A percentile compares a stretch with the other conserved stretches of the same genome.
Evolutionary conservation across 345 rosid genomes (phyloP).

Genomic region (Moricandia arvensis): DNA sequence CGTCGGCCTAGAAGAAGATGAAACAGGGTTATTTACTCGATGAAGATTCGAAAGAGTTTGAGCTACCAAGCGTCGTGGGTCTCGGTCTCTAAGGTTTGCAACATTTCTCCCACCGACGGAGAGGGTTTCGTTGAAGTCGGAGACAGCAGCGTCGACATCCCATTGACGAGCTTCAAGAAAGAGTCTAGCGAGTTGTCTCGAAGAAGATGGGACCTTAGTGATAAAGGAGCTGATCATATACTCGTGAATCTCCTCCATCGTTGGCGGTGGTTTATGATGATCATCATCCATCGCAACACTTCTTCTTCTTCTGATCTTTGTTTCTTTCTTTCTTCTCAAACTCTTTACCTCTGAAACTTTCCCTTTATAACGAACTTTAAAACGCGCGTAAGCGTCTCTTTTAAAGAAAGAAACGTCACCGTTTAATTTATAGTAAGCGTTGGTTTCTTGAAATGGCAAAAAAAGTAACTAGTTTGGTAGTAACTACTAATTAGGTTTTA

Average conservation of each 20-base stretch:
- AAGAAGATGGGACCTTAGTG: conserved; percentile 58
- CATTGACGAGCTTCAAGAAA: conserved; percentile 74
- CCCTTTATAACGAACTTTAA: too few relatives aligned
- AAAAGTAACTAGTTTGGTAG: too few relatives aligned
- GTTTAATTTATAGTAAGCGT: too few relatives aligned
- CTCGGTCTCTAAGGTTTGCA: conserved; percentile 8
- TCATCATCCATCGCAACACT: conserved; percentile 11
- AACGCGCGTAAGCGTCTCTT: too few relatives aligned
- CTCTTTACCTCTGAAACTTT: neutral
- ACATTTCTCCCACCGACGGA: conserved; percentile 7
- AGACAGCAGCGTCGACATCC: conserved; percentile 72
- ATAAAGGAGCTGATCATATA: conserved; percentile 51
- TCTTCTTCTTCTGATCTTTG: neutral
- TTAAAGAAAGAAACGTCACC: too few relatives aligned
- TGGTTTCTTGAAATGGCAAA: too few relatives aligned
- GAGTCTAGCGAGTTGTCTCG: conserved; percentile 58
- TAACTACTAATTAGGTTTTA: too few relatives aligned
- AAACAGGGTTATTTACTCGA: too few relatives aligned
- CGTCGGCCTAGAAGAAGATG: conserved; percentile 28
- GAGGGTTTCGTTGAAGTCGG: conserved; percentile 46
- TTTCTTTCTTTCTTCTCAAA: neutral
- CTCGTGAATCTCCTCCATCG: neutral
- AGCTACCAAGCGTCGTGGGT: neutral
- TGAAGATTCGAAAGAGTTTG: too few relatives aligned
- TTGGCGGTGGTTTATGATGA: neutral